Conservation (phyloP, 176 grass and related monocot genomes). For the Lolium rigidum region DNA sequence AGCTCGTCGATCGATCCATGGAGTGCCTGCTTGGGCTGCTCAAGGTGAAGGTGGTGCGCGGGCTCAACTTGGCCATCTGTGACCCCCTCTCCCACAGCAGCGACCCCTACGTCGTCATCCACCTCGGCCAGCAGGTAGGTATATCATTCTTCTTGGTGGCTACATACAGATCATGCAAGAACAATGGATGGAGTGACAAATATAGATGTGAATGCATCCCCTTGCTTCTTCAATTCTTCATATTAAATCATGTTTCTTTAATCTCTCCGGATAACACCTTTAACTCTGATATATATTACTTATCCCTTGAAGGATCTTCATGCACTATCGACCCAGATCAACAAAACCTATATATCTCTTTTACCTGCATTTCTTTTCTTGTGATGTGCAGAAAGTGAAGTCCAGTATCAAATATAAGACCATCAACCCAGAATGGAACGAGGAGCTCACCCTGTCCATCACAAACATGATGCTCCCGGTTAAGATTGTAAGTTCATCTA, state of each 20-base stretch:
- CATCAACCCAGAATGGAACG: slow-evolving; percentile 72
- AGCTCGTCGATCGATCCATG: slow-evolving; percentile 36
- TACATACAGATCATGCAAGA: not conserved
- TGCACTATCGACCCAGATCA: not conserved
- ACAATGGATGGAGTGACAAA: slow-evolving; percentile 41
- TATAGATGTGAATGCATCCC: not conserved
- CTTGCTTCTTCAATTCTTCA: not conserved
- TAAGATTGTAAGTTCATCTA: slow-evolving; percentile 58
- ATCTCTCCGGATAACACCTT: not conserved
- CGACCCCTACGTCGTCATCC: slow-evolving; percentile 33
- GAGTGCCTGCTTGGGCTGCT: slow-evolving; percentile 47
- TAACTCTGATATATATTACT: not conserved
- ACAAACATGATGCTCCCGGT: slow-evolving; percentile 56
- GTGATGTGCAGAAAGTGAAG: slow-evolving; percentile 61
- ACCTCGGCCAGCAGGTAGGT: slow-evolving; percentile 19
- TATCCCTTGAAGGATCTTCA: not conserved
- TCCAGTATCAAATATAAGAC: slow-evolving; percentile 57
- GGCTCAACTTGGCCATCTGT: slow-evolving; percentile 30
- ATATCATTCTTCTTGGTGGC: not conserved
- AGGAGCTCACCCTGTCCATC: slow-evolving; percentile 69
- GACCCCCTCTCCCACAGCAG: slow-evolving; percentile 34
- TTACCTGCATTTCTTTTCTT: not conserved
- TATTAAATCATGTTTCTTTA: not conserved
- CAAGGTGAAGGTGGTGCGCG: slow-evolving; percentile 28
- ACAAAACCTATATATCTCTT: not conserved